These are phyloP conservation scores for Trypanosoma vivax DNA, from an alignment of 208 protist species.

Conservation along the genomic window DNA sequence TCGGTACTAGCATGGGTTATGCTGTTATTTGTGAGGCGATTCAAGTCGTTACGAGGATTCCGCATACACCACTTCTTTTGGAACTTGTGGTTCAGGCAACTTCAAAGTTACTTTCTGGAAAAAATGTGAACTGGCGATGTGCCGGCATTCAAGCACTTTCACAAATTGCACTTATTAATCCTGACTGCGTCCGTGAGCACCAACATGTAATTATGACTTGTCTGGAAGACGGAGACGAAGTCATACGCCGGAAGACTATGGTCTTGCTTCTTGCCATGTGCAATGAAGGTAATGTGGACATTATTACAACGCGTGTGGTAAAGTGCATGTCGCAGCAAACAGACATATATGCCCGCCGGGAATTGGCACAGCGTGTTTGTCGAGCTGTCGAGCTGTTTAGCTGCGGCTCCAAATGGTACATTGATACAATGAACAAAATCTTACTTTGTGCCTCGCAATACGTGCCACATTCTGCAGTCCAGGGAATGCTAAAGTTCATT, in stretches of 20 bases:
- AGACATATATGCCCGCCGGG: slow-evolving; percentile 62
- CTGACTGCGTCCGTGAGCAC: slow-evolving; percentile 80
- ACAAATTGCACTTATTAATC: slow-evolving; percentile 86
- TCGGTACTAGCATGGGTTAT: slow-evolving; percentile 85
- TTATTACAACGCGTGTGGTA: slow-evolving; percentile 87
- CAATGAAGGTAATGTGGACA: slow-evolving; percentile 87
- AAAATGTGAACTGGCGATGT: slow-evolving; percentile 92
- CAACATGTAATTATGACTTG: slow-evolving; percentile 93
- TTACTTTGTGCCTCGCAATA: slow-evolving; percentile 75
- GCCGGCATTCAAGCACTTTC: slow-evolving; percentile 92
- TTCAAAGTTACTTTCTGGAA: slow-evolving; percentile 64
- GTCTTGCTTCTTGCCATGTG: slow-evolving; percentile 94
- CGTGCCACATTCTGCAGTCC: slow-evolving; percentile 48
- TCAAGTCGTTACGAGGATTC: slow-evolving; percentile 85
- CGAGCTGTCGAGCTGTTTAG: slow-evolving; percentile 79
- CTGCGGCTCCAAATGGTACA: slow-evolving; percentile 52
- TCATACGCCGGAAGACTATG: slow-evolving; percentile 91
- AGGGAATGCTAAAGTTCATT: slow-evolving; percentile 92
- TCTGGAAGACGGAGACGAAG: slow-evolving; percentile 92
- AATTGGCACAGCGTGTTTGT: slow-evolving; percentile 77
- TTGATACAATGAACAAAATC: slow-evolving; percentile 90
- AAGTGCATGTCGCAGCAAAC: slow-evolving; percentile 54
- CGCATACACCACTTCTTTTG: slow-evolving; percentile 66
- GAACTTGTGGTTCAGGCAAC: slow-evolving; percentile 67
- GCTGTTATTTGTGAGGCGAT: slow-evolving; percentile 87